Conservation (phyloP, 2,329 filamentous ascomycete species). For the Aureobasidium leucospermi region DNA sequence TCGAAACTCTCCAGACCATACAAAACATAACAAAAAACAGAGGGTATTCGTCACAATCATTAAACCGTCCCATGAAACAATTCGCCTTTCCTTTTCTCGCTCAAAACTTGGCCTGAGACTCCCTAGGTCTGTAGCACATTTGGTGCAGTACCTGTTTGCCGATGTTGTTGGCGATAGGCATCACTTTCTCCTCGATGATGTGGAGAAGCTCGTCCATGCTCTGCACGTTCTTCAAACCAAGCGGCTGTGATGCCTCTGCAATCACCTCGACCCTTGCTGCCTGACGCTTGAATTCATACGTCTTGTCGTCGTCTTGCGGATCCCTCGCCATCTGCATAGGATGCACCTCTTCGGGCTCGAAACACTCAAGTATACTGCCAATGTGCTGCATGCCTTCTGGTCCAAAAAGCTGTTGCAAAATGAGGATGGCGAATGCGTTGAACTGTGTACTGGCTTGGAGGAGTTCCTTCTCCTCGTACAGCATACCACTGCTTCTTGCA, state of each 20-base stretch:
- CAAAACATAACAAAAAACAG: not conserved
- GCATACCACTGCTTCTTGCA: conserved; percentile 4
- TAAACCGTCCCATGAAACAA: not conserved
- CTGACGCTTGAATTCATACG: not conserved
- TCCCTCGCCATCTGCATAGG: not conserved
- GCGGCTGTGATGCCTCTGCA: not conserved
- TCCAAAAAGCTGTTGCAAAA: not conserved
- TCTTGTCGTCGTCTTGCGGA: not conserved
- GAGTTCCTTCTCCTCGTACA: conserved; percentile 3
- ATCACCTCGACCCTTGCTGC: not conserved
- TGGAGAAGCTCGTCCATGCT: not conserved
- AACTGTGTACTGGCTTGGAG: not conserved
- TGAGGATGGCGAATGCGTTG: not conserved
- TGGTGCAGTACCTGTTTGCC: not conserved
- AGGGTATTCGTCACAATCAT: conserved; percentile 3
- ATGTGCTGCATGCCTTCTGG: not conserved
- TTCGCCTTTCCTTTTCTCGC: not conserved
- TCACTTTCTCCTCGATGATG: not conserved
- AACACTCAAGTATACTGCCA: not conserved
- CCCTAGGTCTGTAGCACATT: not conserved
- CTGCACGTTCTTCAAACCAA: not conserved
- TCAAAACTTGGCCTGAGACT: not conserved
- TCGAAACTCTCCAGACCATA: not conserved
- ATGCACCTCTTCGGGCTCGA: not conserved
- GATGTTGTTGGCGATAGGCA: not conserved